Percentiles rank a stretch among this genome's conserved stretches.
phyloP scores from a whole-genome alignment of 257 asterid genomes.

The Penstemon newberryi region DNA sequence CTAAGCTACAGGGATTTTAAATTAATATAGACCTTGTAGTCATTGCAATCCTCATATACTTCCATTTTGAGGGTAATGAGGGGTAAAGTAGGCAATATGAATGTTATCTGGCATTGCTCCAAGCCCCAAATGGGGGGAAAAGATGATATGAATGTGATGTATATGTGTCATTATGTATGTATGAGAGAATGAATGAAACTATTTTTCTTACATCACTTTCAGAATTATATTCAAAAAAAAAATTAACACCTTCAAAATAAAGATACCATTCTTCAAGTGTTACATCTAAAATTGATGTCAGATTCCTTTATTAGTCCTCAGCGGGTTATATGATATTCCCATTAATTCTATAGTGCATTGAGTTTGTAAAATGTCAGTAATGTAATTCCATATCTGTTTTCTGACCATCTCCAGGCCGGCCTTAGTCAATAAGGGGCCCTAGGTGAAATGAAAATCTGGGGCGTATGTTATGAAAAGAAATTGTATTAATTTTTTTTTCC shows the following conservation, averaged over 20 bases:
- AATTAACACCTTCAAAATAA: constrained; percentile 1
- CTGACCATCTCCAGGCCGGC: background rate
- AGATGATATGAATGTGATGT: background rate
- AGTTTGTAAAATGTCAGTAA: background rate
- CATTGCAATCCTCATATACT: background rate
- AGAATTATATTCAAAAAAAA: background rate
- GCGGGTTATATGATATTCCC: constrained; percentile 14
- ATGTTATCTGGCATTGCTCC: background rate
- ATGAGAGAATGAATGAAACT: background rate
- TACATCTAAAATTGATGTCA: background rate
- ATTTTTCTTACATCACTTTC: background rate
- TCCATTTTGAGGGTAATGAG: background rate
- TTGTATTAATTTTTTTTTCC: too few species aligned
- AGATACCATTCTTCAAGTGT: background rate
- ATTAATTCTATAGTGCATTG: background rate
- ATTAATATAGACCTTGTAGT: background rate
- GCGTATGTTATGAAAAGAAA: too few species aligned
- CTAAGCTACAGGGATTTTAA: background rate
- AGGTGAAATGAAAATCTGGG: too few species aligned
- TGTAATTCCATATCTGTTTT: background rate
- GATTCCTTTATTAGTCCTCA: background rate
- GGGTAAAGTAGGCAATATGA: too few species aligned
- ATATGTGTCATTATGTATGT: background rate
- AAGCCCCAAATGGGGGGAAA: background rate
- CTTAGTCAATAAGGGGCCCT: too few species aligned